Percentiles rank a stretch among this genome's conserved stretches.
phyloP scores from a whole-genome alignment of 768 basidiomycete species.

The Coprinopsis marcescibilis region DNA sequence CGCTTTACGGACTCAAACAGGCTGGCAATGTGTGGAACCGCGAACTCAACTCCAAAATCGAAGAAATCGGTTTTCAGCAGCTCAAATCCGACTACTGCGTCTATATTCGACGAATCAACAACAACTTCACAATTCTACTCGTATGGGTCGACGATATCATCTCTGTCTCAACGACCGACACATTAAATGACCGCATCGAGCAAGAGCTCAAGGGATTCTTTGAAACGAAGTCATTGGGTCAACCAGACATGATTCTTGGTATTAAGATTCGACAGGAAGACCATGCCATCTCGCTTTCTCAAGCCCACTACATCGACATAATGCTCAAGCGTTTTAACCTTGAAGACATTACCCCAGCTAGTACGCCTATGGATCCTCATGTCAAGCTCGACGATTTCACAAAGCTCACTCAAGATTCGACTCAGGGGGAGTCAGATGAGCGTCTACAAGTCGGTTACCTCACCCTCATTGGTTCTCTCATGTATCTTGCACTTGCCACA shows the following conservation, averaged over 20 bases:
- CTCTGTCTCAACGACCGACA: slow-evolving; percentile 4
- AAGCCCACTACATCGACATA: slow-evolving; percentile 4
- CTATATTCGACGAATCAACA: slow-evolving; percentile 10
- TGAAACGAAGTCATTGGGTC: slow-evolving; percentile 12
- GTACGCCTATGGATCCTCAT: slow-evolving; percentile 12
- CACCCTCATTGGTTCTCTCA: slow-evolving; percentile 18
- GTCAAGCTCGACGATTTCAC: slow-evolving; percentile 9
- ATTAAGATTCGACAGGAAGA: slow-evolving; percentile 5
- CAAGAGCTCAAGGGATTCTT: slow-evolving; percentile 9
- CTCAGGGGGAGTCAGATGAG: slow-evolving; percentile 7
- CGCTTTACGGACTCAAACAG: slow-evolving; percentile 22
- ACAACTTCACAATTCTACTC: slow-evolving; percentile 6
- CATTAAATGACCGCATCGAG: slow-evolving; percentile 14
- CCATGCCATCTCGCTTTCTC: neutral
- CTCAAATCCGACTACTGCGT: slow-evolving; percentile 13
- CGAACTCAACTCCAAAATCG: slow-evolving; percentile 12
- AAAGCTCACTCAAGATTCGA: neutral
- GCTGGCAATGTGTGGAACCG: slow-evolving; percentile 10
- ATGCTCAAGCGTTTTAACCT: slow-evolving; percentile 10
- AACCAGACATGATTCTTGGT: slow-evolving; percentile 7
- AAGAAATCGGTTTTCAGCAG: slow-evolving; percentile 6
- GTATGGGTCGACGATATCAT: slow-evolving; percentile 16
- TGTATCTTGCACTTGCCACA: slow-evolving; percentile 19
- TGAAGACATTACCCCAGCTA: slow-evolving; percentile 4
- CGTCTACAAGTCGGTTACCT: slow-evolving; percentile 10